Base-by-base conservation (phyloP, 2,329 filamentous ascomycete species). In the Aspergillus quadrilineatus region DNA sequence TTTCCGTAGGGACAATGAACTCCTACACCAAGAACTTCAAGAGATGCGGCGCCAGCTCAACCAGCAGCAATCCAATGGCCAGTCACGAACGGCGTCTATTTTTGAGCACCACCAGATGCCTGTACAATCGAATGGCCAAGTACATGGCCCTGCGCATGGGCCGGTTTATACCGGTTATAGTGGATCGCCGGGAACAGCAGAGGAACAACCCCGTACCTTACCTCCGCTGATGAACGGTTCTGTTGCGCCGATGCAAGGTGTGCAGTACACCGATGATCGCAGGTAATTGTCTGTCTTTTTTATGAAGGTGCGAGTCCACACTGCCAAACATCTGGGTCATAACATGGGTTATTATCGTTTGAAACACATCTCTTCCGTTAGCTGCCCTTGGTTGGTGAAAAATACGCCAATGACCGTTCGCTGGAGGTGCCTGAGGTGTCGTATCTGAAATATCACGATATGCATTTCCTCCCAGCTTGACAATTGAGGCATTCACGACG, bases 181-280 rank as follows among this genome's bases (percentile, higher is more conserved):
- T 29, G 63, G 68, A 42, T 64, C 67, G 17, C 30, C 69, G 6
- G 58, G 60, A 22, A 68, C 72, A 55, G 50, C 64, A n/a, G 69
- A 70, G 17, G 77, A 80, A 36, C 73, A 77, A 54, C 72, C 77
- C 39, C 73, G 77, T 41, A 79, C 77, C 4, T 65, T 80, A 4
- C 78, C 78, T 41, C 78, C 78, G 4, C 65, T 80, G 14, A 73
- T 78, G 65, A 79, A 77, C 62, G 74, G 74, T 7, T 70, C 73
- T 2, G 64, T 69, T 22, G 75, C 74, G 14, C 71, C 74, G 10
- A 80, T 80, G 78, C 78, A 80, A 66, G 78, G 78, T 14, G 74
- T 80, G 41, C 77, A 80, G 61, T 80, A 80, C 65, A 75, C 74
- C n/a, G 77, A 79, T 55, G 77, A 78, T 53, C 70, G 75, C 58